Base-by-base conservation (phyloP, 2,329 filamentous ascomycete species). In the Clonostachys rosea region DNA sequence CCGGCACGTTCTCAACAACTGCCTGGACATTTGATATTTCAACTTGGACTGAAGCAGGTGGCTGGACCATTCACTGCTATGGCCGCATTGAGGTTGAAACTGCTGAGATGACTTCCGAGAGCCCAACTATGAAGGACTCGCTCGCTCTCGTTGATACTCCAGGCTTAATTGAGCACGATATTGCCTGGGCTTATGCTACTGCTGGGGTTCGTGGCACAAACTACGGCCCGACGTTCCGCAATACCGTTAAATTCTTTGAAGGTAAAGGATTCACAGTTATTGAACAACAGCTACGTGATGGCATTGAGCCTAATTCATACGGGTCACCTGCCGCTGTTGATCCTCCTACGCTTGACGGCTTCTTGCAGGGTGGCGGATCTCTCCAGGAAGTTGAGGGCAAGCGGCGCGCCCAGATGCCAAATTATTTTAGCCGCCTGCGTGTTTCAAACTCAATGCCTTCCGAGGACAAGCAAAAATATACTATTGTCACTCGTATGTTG, bases 391-490 rank as follows among this genome's bases (percentile, higher is more conserved):
- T 49, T 9, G 52, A 59, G 18, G 54, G 54, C 34, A 49, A 51
- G 40, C 48, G 48, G 40, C 54, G 53, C 5, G 58, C 58, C 14
- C 48, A 54, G 44, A 59, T 63, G 58, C 59, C 61, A 13, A 63
- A 57, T 41, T 59, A 62, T 45, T 49, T 63, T 35, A 55, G 53
- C 16, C 54, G 58, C 10, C 48, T 64, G 11, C 56, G 58, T 34
- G 53, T 64, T 40, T 63, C 59, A 6, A 64, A 63, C 45, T 50
- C 48, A 4, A 62, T 64, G 12, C 53, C 56, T 3, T 34, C 49
- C 8, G 48, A 42, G 6, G 33, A 48, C 5, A 47, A 54, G 17
- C 54, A 53, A 35, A 43, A 50, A 6, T 50, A 61, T 30, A 51
- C 46, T 10, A 49, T 55, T 18, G 58, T 62, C 40, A 57, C 56